Percentiles rank a stretch among this genome's conserved stretches.
phyloP scores from a whole-genome alignment of 2,329 filamentous ascomycete species.

The Colletotrichum lupini region DNA sequence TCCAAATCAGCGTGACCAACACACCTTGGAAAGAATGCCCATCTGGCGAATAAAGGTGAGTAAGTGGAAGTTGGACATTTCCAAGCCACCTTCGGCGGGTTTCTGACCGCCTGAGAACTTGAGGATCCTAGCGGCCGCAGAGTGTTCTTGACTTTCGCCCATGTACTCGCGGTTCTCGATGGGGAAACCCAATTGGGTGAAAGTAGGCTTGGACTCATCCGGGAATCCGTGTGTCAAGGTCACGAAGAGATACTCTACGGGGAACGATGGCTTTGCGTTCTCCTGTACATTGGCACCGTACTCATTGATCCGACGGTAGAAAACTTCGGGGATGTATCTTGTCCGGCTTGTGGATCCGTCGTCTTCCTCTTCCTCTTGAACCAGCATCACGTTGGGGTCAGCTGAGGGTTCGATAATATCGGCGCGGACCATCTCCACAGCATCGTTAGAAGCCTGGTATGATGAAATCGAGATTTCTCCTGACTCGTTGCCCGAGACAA shows the following conservation, averaged over 20 bases:
- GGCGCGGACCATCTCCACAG: constrained; percentile 95
- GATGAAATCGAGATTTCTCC: constrained; percentile 90
- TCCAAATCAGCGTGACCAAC: constrained; percentile 38
- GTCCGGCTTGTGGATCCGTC: constrained; percentile 75
- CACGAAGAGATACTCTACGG: constrained; percentile 94
- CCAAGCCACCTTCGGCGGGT: constrained; percentile 69
- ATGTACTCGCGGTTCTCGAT: constrained; percentile 92
- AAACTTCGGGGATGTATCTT: constrained; percentile 96
- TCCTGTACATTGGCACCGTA: constrained; percentile 97
- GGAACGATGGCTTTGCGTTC: constrained; percentile 95
- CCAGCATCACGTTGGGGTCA: constrained; percentile 92
- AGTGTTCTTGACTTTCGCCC: constrained; percentile 85
- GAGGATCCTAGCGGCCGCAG: constrained; percentile 74
- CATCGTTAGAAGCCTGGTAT: constrained; percentile 95
- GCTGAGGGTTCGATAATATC: constrained; percentile 96
- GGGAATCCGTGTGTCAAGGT: constrained; percentile 98
- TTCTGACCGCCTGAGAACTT: constrained; percentile 70
- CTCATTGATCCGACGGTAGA: constrained; percentile 95
- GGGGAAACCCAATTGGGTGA: constrained; percentile 80
- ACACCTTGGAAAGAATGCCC: constrained; percentile 86
- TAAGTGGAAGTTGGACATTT: constrained; percentile 93
- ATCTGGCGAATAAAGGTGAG: constrained; percentile 87
- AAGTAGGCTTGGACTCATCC: constrained; percentile 79
- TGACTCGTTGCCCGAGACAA: constrained; percentile 91
- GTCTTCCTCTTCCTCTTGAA: constrained; percentile 90